A percentile compares a stretch with the other conserved stretches of the same genome.
Conservation (phyloP, 1,284 basidiomycete genomes). For the Flammula alnicola region DNA sequence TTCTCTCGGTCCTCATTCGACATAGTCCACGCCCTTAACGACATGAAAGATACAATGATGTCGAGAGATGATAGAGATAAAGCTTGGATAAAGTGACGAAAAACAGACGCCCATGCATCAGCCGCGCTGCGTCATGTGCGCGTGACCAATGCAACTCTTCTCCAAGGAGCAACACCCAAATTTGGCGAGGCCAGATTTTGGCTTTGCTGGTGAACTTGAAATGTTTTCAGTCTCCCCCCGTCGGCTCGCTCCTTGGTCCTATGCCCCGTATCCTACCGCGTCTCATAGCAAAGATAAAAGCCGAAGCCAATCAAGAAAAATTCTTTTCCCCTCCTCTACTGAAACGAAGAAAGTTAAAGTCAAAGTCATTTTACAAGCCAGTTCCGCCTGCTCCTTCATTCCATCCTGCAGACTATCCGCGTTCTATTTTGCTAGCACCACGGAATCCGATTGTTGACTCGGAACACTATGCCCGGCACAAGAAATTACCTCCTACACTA, state of each 20-base stretch:
- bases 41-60: slow-evolving; percentile 23
- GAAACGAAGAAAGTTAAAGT: slow-evolving; percentile 31
- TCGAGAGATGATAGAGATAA: too few species aligned
- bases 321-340: slow-evolving; percentile 22
- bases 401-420: slow-evolving; percentile 43
- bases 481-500: slow-evolving; percentile 55
- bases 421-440: slow-evolving; percentile 58
- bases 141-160: too few species aligned
- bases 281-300: slow-evolving; percentile 49
- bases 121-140: too few species aligned
- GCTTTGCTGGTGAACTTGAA: too few species aligned
- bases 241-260: background rate
- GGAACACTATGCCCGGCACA: slow-evolving; percentile 54
- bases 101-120: too few species aligned
- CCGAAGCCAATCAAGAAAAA: slow-evolving; percentile 29
- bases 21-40: slow-evolving; percentile 31
- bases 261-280: slow-evolving; percentile 72
- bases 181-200: slow-evolving; percentile 7
- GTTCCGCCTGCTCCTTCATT: slow-evolving; percentile 47
- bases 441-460: slow-evolving; percentile 57
- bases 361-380: slow-evolving; percentile 41
- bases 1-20: slow-evolving; percentile 39
- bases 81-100: too few species aligned
- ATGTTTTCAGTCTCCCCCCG: too few species aligned
- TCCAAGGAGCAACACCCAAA: slow-evolving; percentile 5